Conservation (phyloP, 768 basidiomycete species). For the Coprinellus micaceus region DNA sequence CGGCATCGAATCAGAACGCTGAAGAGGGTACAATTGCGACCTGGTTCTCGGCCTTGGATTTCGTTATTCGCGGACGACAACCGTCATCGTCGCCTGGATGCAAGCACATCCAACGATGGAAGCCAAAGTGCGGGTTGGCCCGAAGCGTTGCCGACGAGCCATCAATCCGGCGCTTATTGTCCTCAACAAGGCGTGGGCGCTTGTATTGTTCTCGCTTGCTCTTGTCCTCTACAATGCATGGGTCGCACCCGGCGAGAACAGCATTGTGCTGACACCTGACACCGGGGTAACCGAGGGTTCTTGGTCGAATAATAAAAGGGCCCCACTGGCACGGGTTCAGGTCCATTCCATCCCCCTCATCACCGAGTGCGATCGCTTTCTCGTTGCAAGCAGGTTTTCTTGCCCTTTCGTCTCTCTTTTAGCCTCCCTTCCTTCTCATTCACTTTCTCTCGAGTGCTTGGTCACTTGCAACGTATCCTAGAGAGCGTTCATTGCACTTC, state of each 20-base stretch:
- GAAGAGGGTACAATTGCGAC: too few relatives aligned
- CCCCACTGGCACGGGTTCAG: not conserved
- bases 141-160: too few relatives aligned
- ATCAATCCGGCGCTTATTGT: not conserved
- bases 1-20: too few relatives aligned
- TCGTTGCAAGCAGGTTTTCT: not conserved
- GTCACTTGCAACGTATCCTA: conserved; percentile 5
- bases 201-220: conserved; percentile 9
- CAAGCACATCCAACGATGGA: not conserved
- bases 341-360: not conserved
- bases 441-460: conserved; percentile 6
- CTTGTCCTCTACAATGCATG: conserved; percentile 2
- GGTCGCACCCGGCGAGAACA: not conserved
- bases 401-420: not conserved
- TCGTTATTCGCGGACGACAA: not conserved
- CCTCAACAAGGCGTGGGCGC: too few relatives aligned
- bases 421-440: not conserved
- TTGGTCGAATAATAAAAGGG: not conserved
- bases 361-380: not conserved
- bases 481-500: not conserved
- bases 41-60: too few relatives aligned
- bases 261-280: not conserved
- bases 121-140: not conserved
- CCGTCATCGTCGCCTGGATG: not conserved
- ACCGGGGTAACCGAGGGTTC: not conserved